phyloP scores from a whole-genome alignment of 2,329 filamentous ascomycete species.

The Dactylonectria macrodidyma region DNA sequence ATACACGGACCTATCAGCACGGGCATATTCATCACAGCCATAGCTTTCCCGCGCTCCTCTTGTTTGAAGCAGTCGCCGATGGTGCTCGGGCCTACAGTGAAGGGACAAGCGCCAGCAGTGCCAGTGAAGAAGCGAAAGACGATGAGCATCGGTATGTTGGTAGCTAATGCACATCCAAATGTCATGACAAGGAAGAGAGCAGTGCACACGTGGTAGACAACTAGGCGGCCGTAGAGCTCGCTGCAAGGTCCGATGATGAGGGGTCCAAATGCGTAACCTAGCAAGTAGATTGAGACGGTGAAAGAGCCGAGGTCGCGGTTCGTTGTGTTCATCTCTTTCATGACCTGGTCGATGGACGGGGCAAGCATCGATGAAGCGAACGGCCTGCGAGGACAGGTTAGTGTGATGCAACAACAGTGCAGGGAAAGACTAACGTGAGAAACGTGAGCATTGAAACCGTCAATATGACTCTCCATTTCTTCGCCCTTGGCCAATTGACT shows the following conservation, averaged over 20 bases:
- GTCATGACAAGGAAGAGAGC: constrained; percentile 26
- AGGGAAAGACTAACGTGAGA: not conserved
- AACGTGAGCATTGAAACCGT: constrained; percentile 3
- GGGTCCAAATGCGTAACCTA: constrained; percentile 66
- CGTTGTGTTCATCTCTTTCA: constrained; percentile 33
- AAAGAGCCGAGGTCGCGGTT: constrained; percentile 45
- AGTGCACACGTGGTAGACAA: constrained; percentile 61
- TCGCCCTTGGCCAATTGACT: not conserved
- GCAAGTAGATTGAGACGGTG: constrained; percentile 50
- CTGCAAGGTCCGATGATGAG: constrained; percentile 63
- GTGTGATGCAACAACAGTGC: not conserved
- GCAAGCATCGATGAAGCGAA: constrained; percentile 38
- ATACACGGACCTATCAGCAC: constrained; percentile 44
- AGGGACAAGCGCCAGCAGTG: constrained; percentile 68
- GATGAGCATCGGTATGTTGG: constrained; percentile 66
- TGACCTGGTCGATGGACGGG: constrained; percentile 30
- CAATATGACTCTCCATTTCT: constrained; percentile 1
- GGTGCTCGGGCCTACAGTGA: constrained; percentile 73
- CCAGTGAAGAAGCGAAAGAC: constrained; percentile 73
- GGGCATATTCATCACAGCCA: constrained; percentile 43
- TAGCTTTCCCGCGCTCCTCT: constrained; percentile 59
- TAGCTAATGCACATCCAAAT: constrained; percentile 29
- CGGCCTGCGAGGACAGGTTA: constrained; percentile 16
- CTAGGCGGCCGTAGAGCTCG: constrained; percentile 62
- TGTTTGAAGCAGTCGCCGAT: constrained; percentile 68